These are phyloP conservation scores for Dissophora globulifera DNA, from an alignment of 192 early-diverging fungal genomes.

Conservation along the genomic window DNA sequence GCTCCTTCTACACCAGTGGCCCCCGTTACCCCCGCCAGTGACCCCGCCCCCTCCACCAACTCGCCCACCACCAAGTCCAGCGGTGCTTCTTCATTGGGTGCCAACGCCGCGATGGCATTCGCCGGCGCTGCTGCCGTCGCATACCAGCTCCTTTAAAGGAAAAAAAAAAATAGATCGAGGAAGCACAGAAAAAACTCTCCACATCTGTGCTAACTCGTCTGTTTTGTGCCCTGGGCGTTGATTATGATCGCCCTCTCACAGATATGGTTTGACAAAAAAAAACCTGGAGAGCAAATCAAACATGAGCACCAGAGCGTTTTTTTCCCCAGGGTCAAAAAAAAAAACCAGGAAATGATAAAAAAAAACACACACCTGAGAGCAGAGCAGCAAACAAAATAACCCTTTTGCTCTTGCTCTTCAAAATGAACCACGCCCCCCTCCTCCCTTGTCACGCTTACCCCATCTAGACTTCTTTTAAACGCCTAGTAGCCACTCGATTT, in stretches of 20 bases:
- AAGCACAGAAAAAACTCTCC: not conserved
- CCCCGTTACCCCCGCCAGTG: not conserved
- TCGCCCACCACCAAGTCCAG: not conserved
- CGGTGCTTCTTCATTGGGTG: conserved; percentile 4
- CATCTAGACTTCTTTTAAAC: not conserved
- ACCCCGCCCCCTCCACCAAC: not conserved
- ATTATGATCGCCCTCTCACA: too few species aligned
- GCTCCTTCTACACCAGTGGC: not conserved
- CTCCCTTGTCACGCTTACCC: not conserved
- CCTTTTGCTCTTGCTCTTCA: too few species aligned
- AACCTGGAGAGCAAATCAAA: not conserved
- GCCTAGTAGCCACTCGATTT: not conserved
- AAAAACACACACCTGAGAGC: not conserved
- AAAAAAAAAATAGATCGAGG: not conserved
- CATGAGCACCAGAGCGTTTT: too few species aligned
- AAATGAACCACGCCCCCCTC: too few species aligned
- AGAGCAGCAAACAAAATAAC: not conserved
- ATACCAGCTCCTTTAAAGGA: conserved; percentile 10
- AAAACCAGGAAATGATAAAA: not conserved
- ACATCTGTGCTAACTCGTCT: not conserved
- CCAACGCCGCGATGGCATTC: not conserved
- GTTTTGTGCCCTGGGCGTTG: too few species aligned
- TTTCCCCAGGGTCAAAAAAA: not conserved
- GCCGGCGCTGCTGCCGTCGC: conserved; percentile 12
- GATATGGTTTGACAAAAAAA: too few species aligned